Evolutionary conservation across 2,329 filamentous ascomycete species (phyloP), one percentile per base, ranked within the genome.

Genomic region (Trichoderma lentiforme): DNA sequence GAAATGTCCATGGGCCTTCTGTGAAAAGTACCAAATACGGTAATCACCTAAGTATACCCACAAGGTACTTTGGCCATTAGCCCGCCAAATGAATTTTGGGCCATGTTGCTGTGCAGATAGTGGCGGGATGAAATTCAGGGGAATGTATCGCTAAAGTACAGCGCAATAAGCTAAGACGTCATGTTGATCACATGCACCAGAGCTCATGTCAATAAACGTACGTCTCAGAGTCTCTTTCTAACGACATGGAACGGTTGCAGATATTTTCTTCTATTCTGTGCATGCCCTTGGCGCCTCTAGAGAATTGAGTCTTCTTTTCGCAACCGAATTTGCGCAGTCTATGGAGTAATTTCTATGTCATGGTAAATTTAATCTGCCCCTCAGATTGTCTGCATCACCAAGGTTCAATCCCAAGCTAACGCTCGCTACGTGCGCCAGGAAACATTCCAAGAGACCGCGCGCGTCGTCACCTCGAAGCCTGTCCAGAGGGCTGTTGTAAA

Each of bases 401-500:
- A 36, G 28, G 7, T 34, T 61, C 28, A 18, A 11, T 9, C 9
- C 28, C 21, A 24, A 36, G 67, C 39, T 62, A 53, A 70, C 21
- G 28, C 26, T 62, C 34, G 28, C 39, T 51, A 24, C 32, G 39
- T 61, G 39, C 34, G n/a, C 15, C 70, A 82, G 81, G 81, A 83
- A 66, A 77, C 78, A n/a, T 69, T 83, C 28, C 77, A 80, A 72
- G 80, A 82, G 70, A 79, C 80, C 12, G 78, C 76, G 34, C 79
- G 81, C 72, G 80, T 80, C 32, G 80, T 83, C 21, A 88, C 86
- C 51, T 88, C 87, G 71, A 84, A 85, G 74, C 80, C 83, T 9
- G 84, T 85, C n/a, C 85, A 86, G 76, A 83, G 85, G 73, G 83
- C 82, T 1, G 81, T 86, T 71, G 78, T 89, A 57, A 85, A 85